phyloP scores from a whole-genome alignment of 768 basidiomycete species.

The Xanthoconium stramineum region DNA sequence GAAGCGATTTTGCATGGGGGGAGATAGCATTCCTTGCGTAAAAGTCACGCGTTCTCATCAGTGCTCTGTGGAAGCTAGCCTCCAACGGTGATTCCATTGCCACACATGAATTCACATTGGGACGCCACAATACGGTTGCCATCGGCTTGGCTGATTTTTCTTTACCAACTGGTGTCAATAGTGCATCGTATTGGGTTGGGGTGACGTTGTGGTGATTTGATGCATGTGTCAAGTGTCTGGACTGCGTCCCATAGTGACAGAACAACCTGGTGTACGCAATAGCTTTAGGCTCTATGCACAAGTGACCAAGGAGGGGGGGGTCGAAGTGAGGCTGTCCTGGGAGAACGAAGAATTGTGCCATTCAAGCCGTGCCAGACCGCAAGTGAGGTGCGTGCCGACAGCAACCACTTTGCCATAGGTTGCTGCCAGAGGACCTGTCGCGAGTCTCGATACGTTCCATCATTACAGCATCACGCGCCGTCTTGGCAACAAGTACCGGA shows the following conservation, averaged over 20 bases:
- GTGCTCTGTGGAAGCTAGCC: constrained; percentile 9
- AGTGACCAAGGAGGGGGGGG: not conserved
- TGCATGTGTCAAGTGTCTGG: constrained; percentile 19
- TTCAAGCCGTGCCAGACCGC: constrained; percentile 6
- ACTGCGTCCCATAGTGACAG: constrained; percentile 7
- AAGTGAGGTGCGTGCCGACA: constrained; percentile 20
- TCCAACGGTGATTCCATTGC: constrained; percentile 12
- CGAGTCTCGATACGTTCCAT: not conserved
- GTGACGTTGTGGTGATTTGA: constrained; percentile 10
- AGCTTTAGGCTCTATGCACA: not conserved
- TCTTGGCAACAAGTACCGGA: not conserved
- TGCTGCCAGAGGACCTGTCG: constrained; percentile 10
- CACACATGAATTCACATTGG: constrained; percentile 6
- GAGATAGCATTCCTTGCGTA: constrained; percentile 24
- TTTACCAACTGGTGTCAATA: not conserved
- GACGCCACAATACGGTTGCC: constrained; percentile 5
- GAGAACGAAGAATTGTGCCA: constrained; percentile 19
- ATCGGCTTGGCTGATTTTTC: constrained; percentile 3
- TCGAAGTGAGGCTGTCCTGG: constrained; percentile 23
- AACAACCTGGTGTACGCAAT: constrained; percentile 6
- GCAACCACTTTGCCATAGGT: constrained; percentile 6
- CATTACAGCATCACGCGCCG: not conserved
- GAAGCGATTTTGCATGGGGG: constrained; percentile 35
- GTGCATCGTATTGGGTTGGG: constrained; percentile 7
- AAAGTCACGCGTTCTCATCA: constrained; percentile 19